Conservation (phyloP, 176 grass and related monocot genomes). For the Aegilops longissima region DNA sequence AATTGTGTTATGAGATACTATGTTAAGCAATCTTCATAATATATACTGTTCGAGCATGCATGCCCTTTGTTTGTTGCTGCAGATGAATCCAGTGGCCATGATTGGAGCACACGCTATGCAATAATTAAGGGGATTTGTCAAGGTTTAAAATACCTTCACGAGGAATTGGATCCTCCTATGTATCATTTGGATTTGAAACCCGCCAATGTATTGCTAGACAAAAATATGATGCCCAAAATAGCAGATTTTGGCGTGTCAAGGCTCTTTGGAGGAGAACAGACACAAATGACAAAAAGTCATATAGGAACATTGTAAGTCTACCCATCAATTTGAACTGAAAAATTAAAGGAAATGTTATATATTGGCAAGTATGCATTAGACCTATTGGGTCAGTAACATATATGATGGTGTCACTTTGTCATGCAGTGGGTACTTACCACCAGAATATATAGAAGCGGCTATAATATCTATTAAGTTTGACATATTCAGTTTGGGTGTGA, state of each 20-base stretch:
- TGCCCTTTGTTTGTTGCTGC: too few species aligned
- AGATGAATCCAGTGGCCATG: background rate
- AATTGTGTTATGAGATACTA: too few species aligned
- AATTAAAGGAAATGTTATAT: too few species aligned
- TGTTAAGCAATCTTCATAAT: too few species aligned
- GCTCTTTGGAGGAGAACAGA: background rate
- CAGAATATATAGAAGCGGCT: background rate
- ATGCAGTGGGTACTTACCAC: background rate
- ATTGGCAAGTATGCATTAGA: too few species aligned
- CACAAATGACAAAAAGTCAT: background rate
- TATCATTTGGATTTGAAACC: background rate
- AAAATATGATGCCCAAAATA: background rate
- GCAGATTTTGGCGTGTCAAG: background rate
- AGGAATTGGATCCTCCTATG: background rate
- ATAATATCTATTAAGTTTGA: background rate
- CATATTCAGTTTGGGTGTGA: background rate
- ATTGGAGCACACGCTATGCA: background rate
- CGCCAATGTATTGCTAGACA: background rate
- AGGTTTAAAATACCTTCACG: too few species aligned
- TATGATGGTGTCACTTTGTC: too few species aligned
- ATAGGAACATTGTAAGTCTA: background rate
- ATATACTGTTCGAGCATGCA: too few species aligned
- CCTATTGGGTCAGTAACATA: background rate
- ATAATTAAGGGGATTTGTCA: background rate
- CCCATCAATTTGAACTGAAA: background rate